A percentile compares a stretch with the other conserved stretches of the same genome.
Conservation (phyloP, 225 moss, liverwort and hornwort genomes). For the Climacium dendroides region DNA sequence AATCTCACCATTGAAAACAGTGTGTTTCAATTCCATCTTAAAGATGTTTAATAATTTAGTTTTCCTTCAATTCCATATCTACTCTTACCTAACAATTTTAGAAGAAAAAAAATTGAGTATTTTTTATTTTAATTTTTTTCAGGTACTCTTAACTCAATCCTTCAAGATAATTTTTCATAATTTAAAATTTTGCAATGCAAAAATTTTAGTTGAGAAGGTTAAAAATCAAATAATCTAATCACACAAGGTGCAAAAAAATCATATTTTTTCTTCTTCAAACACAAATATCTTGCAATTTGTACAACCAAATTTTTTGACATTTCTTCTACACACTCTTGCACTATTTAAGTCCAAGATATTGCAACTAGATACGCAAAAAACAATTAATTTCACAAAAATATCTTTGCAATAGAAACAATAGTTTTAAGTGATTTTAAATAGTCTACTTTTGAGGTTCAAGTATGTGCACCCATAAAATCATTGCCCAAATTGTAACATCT, state of each 20-base stretch:
- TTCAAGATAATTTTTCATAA: not conserved
- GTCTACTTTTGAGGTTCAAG: fast-evolving
- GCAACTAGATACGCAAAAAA: not conserved
- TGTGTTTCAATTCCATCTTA: not conserved
- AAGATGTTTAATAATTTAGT: not conserved
- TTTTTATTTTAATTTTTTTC: not conserved
- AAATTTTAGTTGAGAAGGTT: not conserved
- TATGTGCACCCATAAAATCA: not conserved
- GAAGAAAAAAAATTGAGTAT: not conserved
- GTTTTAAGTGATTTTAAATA: not conserved
- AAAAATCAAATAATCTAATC: not conserved
- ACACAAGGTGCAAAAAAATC: fast-evolving
- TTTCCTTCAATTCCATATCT: not conserved
- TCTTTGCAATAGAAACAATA: not conserved
- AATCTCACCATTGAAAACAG: not conserved
- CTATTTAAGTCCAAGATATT: fast-evolving
- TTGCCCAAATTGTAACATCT: not conserved
- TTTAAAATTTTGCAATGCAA: fast-evolving
- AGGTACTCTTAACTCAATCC: not conserved
- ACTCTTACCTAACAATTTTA: not conserved
- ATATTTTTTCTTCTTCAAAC: fast-evolving
- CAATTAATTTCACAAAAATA: not conserved
- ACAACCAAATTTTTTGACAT: fast-evolving
- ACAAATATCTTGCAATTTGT: not conserved
- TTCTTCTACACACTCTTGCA: not conserved